These are phyloP conservation scores for Grigorovia transvaalensis DNA, from an alignment of 805 yeast genomes.

Conservation along the genomic window DNA sequence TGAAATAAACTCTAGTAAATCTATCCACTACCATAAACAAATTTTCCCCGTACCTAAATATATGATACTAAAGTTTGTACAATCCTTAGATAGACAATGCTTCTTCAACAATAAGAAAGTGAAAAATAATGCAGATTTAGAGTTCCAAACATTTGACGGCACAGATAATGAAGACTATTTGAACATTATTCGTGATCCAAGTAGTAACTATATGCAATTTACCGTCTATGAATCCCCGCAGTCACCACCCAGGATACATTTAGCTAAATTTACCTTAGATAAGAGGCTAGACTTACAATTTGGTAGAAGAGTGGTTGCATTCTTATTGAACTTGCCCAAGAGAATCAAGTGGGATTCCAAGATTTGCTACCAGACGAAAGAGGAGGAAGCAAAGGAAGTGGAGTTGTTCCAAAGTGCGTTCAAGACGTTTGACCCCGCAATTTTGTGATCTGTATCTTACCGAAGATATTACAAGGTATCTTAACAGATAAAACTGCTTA, in stretches of 20 bases:
- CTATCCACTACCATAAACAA: constrained; percentile 71
- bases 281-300: constrained; percentile 64
- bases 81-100: constrained; percentile 36
- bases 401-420: constrained; percentile 49
- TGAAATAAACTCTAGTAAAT: constrained; percentile 53
- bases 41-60: constrained; percentile 55
- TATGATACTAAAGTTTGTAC: constrained; percentile 34
- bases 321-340: constrained; percentile 47
- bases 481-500: no score
- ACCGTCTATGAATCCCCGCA: constrained; percentile 27
- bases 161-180: constrained; percentile 20
- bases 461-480: no score
- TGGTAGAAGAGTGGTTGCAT: constrained; percentile 71
- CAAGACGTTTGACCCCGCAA: constrained; percentile 40
- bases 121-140: constrained; percentile 33
- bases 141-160: constrained; percentile 30
- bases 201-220: constrained; percentile 28
- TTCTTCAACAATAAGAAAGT: constrained; percentile 40
- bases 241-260: constrained; percentile 22
- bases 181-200: constrained; percentile 20
- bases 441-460: not conserved
- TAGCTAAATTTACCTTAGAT: constrained; percentile 24
- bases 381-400: constrained; percentile 56
- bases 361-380: constrained; percentile 48
- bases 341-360: constrained; percentile 62